phyloP scores from a whole-genome alignment of 2,329 filamentous ascomycete genomes.

The Cordyceps pruinosa region DNA sequence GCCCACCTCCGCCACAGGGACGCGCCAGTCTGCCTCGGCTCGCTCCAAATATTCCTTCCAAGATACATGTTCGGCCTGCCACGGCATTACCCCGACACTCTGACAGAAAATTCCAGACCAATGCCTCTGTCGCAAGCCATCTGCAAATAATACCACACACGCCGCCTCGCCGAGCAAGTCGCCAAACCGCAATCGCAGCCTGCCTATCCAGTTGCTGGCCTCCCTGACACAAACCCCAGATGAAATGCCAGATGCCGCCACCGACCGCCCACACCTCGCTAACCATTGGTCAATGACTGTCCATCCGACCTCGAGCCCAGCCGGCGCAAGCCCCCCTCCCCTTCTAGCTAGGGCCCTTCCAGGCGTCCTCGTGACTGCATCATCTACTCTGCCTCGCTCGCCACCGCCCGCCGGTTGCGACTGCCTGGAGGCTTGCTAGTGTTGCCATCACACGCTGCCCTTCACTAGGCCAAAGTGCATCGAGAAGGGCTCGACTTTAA shows the following conservation, averaged over 20 bases:
- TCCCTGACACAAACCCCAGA: not conserved
- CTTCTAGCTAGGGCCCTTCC: not conserved
- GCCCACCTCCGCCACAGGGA: not conserved
- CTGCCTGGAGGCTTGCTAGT: not conserved
- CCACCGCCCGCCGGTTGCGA: not conserved
- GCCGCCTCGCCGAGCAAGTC: not conserved
- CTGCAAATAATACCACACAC: not conserved
- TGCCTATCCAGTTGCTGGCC: not conserved
- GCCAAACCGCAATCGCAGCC: not conserved
- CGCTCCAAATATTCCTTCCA: not conserved
- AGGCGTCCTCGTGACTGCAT: constrained; percentile 7
- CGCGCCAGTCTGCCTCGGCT: not conserved
- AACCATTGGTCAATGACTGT: not conserved
- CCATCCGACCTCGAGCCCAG: not conserved
- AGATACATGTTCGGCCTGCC: not conserved
- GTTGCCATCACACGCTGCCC: not conserved
- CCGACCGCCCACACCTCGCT: not conserved
- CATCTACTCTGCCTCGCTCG: constrained; percentile 9
- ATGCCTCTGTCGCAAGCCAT: not conserved
- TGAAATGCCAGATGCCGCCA: constrained; percentile 1
- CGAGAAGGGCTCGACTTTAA: not conserved
- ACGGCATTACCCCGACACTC: not conserved
- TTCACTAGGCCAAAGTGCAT: not conserved
- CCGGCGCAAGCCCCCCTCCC: not conserved
- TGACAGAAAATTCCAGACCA: not conserved